Base-by-base conservation (phyloP, 1,284 basidiomycete species). In the Ceratobasidium sp. region DNA sequence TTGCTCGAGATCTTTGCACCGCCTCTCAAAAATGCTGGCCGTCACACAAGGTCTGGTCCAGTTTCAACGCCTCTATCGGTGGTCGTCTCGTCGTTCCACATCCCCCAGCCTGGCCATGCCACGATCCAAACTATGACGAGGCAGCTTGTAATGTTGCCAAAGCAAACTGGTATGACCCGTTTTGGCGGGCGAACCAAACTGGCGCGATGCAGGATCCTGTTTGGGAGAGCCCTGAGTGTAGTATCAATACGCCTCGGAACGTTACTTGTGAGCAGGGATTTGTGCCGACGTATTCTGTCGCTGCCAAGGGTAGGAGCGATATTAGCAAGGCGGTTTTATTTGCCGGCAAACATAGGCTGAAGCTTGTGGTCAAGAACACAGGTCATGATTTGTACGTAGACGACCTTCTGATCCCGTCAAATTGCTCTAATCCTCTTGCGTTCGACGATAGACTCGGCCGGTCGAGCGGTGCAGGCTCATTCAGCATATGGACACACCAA, bases 401-500 rank as follows among this genome's bases (percentile, higher is more conserved):
- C 35, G 60, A 50, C 44, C 18, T 41, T 33, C 35, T 12, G 35
- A 23, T 8, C n/a, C 50, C 16, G n/a, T n/a, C n/a, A 60, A 69
- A 10, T n/a, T 68, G 8, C 54, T 23, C 16, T 69, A 18, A 46
- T 30, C 48, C 41, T 38, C 41, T 52, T 20, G 8, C 14, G 41
- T 38, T n/a, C 20, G 5, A 27, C 3, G 1, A 67, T 50, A 78
- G 78, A 41, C 50, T 78, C 6, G 78, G 78, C 30, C 41, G 78
- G 20, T 75, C 71, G 38, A 75, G 71, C 41, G 78, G 71, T 8
- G 60, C 64, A 12, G 78, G 73, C 8, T 67, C 78, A 10, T 52
- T 78, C 12, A 68, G 78, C 20, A 76, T 78, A n/a, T 76, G 38
- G 71, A 76, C 78, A 78, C n/a, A n/a, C n/a, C n/a, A n/a, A n/a